Evolutionary conservation across 2,329 filamentous ascomycete species (phyloP), one percentile per base, ranked within the genome.

Genomic region (Scedosporium boydii): DNA sequence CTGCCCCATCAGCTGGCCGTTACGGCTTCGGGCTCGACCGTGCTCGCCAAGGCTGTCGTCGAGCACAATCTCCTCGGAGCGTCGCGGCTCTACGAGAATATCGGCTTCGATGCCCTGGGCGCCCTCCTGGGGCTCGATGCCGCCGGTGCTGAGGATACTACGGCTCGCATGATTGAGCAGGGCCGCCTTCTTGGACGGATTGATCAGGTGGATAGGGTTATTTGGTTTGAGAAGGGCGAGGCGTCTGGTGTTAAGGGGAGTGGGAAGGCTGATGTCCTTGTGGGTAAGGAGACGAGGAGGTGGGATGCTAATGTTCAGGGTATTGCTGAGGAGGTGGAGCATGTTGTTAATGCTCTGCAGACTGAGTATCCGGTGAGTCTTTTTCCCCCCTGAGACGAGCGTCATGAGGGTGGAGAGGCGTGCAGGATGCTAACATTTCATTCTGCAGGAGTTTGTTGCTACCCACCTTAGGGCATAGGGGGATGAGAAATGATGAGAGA

Each of bases 111-210:
- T 63, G 87, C 87, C 27, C 81, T 99, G 1, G 95, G 88, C 0
- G 77, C 81, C 46, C 81, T 97, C 44, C 79, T 99, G 14, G 92
- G 90, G 0, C 81, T 97, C 4, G 85, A 90, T 63, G 85, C 85
- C 0, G 89, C 90, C 60, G 89, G 87, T 73, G 93, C 93, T 3
- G 95, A 99, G 78, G 87, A 89, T 63, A 97, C 95, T 61, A 95
- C 93, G 12, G 92, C 93, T 4, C 83, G 86, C 68, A 99, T 99
- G 95, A 91, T 99, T 69, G 93, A 98, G 78, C 93, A 97, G 74
- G 92, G 91, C 9, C 86, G 95, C 38, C 76, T 99, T 60, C 85
- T 88, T 3, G 95, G 93, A 6, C 87, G 88, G 63, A 98, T 99
- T 70, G 93, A 99, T 75, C 95, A 99, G 78, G 93, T 99, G 63